phyloP scores from a whole-genome alignment of 2,329 filamentous ascomycete species.

The Pseudogymnoascus pannorum region DNA sequence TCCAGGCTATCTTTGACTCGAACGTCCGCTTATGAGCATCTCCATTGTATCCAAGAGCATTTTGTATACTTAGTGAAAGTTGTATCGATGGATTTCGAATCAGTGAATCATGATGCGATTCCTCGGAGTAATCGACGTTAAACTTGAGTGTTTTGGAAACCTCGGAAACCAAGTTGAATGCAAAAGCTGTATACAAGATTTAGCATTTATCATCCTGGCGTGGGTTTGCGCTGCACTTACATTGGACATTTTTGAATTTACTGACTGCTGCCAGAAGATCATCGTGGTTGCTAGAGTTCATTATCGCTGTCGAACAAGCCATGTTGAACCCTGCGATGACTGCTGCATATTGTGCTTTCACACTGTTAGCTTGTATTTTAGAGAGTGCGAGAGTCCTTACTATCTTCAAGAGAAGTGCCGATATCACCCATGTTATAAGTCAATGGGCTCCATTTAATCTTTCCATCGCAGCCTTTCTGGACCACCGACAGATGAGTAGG shows the following conservation, averaged over 20 bases:
- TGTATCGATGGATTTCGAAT: slow-evolving; percentile 67
- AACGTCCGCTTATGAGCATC: slow-evolving; percentile 55
- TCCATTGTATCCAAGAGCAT: slow-evolving; percentile 66
- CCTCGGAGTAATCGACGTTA: slow-evolving; percentile 74
- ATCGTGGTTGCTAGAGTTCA: slow-evolving; percentile 49
- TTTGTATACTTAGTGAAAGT: slow-evolving; percentile 69
- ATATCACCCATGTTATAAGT: slow-evolving; percentile 44
- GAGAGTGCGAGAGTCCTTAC: slow-evolving; percentile 31
- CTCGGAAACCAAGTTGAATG: slow-evolving; percentile 56
- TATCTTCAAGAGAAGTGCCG: slow-evolving; percentile 40
- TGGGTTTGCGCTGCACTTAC: slow-evolving; percentile 12
- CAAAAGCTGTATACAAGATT: slow-evolving; percentile 41
- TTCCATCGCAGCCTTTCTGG: slow-evolving; percentile 51
- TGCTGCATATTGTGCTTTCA: slow-evolving; percentile 45
- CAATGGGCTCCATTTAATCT: slow-evolving; percentile 51
- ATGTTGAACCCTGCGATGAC: slow-evolving; percentile 55
- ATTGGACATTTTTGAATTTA: slow-evolving; percentile 23
- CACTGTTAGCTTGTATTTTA: slow-evolving; percentile 17
- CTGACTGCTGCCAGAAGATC: slow-evolving; percentile 62
- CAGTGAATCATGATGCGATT: slow-evolving; percentile 63
- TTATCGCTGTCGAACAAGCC: slow-evolving; percentile 41
- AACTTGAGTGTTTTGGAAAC: slow-evolving; percentile 63
- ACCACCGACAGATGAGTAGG: slow-evolving; percentile 53
- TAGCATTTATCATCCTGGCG: background rate
- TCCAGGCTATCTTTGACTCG: slow-evolving; percentile 66